Percentiles rank a stretch among this genome's conserved stretches.
Evolutionary conservation across 345 rosid genomes (phyloP).

Genomic region (Gossypium herbaceum): DNA sequence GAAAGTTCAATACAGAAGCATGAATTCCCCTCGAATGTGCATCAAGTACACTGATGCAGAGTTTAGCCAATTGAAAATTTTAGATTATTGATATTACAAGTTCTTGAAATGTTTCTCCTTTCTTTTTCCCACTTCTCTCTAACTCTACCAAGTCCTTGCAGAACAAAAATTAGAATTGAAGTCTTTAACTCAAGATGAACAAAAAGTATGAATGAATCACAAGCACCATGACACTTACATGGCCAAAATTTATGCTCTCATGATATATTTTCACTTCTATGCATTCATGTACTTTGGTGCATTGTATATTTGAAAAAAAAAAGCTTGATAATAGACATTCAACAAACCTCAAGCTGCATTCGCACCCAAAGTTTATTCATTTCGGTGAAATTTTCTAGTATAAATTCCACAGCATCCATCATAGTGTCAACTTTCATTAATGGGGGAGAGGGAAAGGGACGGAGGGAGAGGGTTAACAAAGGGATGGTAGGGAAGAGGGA

Average conservation of each 20-base stretch:
- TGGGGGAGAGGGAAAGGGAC: no score
- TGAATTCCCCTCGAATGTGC: slow-evolving; percentile 1
- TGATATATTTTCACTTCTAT: slow-evolving; percentile 44
- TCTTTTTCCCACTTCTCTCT: slow-evolving; percentile 84
- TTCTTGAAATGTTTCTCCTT: slow-evolving; percentile 80
- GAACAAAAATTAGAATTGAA: slow-evolving; percentile 81
- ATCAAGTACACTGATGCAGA: background rate
- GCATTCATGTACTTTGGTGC: slow-evolving; percentile 80
- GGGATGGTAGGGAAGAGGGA: no score
- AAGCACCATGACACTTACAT: slow-evolving; percentile 89
- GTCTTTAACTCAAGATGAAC: slow-evolving; percentile 84
- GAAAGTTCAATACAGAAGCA: slow-evolving; percentile 14
- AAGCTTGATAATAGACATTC: slow-evolving; percentile 14
- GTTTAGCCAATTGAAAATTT: slow-evolving; percentile 20
- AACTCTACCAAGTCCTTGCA: slow-evolving; percentile 86
- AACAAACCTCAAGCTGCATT: slow-evolving; percentile 79
- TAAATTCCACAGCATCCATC: slow-evolving; percentile 84
- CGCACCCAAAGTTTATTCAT: slow-evolving; percentile 98
- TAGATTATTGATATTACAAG: slow-evolving; percentile 58
- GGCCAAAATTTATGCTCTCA: slow-evolving; percentile 81
- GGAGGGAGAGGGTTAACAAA: no score
- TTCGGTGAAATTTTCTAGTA: slow-evolving; percentile 85
- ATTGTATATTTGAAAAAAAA: slow-evolving; percentile 35
- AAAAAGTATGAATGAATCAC: slow-evolving; percentile 85
- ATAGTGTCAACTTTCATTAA: slow-evolving; percentile 40